These are phyloP conservation scores for Logfia minima DNA, from an alignment of 129 eudicot genomes.

Conservation along the genomic window DNA sequence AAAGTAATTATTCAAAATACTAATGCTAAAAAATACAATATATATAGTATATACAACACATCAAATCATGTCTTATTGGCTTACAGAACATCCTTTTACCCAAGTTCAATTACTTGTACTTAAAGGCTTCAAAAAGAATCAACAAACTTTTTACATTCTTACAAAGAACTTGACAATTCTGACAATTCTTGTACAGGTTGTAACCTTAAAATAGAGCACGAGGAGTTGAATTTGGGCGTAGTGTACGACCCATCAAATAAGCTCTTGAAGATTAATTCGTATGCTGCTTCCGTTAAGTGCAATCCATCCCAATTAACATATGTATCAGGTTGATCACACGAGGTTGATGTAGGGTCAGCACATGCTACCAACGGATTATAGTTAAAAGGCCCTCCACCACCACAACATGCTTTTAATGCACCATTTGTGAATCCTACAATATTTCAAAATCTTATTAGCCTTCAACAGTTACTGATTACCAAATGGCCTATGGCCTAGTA, in stretches of 20 bases:
- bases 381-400: constrained; percentile 39
- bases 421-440: constrained; percentile 29
- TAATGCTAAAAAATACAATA: too few species aligned
- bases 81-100: constrained; percentile 7
- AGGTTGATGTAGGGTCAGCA: constrained; percentile 10
- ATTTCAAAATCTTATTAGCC: not conserved
- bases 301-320: constrained; percentile 38
- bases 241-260: constrained; percentile 42
- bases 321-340: constrained; percentile 23
- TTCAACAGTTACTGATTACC: not conserved
- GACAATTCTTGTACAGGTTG: not conserved
- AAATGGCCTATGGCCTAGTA: too few species aligned
- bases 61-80: too few species aligned
- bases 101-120: constrained; percentile 15
- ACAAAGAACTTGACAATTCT: constrained; percentile 22
- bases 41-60: too few species aligned
- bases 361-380: constrained; percentile 18
- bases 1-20: too few species aligned
- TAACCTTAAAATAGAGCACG: constrained; percentile 12
- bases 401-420: constrained; percentile 37
- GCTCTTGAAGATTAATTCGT: constrained; percentile 33
- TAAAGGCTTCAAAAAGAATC: not conserved
- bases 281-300: constrained; percentile 35
- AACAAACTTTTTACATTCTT: constrained; percentile 5
- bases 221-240: constrained; percentile 18